A percentile compares a stretch with the other conserved stretches of the same genome.
Evolutionary conservation across 2,329 filamentous ascomycete genomes (phyloP).

Genomic region (Neopestalotiopsis clavispora): DNA sequence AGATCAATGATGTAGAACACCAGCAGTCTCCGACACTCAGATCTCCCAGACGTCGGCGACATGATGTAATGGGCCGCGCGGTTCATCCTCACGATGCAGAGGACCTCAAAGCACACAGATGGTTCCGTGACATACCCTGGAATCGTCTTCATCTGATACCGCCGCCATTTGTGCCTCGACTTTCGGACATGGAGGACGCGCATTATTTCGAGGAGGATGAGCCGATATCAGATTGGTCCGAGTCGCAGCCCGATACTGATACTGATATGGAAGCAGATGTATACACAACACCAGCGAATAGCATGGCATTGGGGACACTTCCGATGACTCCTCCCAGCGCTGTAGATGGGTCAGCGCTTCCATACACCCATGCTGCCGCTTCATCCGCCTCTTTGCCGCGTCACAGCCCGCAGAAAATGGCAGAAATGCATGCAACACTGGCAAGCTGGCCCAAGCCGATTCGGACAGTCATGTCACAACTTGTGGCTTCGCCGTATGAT

Average conservation of each 20-base stretch:
- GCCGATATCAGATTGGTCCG: slow-evolving; percentile 67
- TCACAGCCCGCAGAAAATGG: slow-evolving; percentile 29
- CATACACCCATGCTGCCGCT: not conserved
- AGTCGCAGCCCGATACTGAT: slow-evolving; percentile 39
- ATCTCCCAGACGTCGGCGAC: slow-evolving; percentile 33
- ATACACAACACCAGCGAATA: not conserved
- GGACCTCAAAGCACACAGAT: slow-evolving; percentile 88
- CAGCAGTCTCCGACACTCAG: slow-evolving; percentile 18
- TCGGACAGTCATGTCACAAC: slow-evolving; percentile 48
- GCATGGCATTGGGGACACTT: slow-evolving; percentile 9
- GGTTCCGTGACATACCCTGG: slow-evolving; percentile 84
- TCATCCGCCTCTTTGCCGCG: slow-evolving; percentile 18
- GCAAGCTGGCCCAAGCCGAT: slow-evolving; percentile 44
- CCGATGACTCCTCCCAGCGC: not conserved
- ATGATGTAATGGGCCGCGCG: slow-evolving; percentile 53
- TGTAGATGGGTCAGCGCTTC: not conserved
- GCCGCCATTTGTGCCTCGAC: slow-evolving; percentile 81
- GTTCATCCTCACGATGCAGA: slow-evolving; percentile 85
- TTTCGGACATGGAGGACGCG: slow-evolving; percentile 73
- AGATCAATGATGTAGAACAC: slow-evolving; percentile 60
- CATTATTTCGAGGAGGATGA: slow-evolving; percentile 91
- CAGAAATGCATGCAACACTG: slow-evolving; percentile 39
- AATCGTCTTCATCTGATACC: slow-evolving; percentile 69
- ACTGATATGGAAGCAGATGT: slow-evolving; percentile 36
- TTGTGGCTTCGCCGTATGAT: slow-evolving; percentile 55